These are phyloP conservation scores for Lagerstroemia speciosa DNA, from an alignment of 345 rosid species.

Conservation along the genomic window DNA sequence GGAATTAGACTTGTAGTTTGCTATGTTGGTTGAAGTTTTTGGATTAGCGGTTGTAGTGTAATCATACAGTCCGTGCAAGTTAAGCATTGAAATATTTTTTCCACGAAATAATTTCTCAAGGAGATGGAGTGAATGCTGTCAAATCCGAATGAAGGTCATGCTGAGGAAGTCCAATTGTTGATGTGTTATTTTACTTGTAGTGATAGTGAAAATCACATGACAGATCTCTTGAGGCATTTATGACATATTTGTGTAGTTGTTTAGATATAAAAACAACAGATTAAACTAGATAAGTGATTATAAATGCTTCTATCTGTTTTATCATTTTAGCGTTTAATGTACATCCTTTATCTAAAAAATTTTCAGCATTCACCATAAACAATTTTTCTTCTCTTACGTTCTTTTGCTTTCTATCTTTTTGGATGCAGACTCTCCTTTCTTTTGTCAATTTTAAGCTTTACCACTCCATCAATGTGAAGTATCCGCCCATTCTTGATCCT, in stretches of 20 bases:
- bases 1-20: neutral
- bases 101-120: neutral
- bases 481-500: conserved; percentile 90
- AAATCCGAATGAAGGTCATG: neutral
- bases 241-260: too few relatives aligned
- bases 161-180: neutral
- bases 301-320: neutral
- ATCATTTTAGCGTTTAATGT: neutral
- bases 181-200: neutral
- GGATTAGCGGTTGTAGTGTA: neutral
- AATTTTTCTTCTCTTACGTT: neutral
- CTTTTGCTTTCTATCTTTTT: conserved; percentile 2
- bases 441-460: conserved; percentile 78
- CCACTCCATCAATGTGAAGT: conserved; percentile 66
- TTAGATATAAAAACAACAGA: neutral
- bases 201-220: neutral
- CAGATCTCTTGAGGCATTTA: neutral
- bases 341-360: neutral
- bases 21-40: neutral
- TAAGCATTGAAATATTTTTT: neutral
- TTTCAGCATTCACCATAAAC: neutral
- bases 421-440: conserved; percentile 77
- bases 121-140: neutral
- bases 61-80: neutral
- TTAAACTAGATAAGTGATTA: neutral